These are phyloP conservation scores for Seiridium cupressi DNA, from an alignment of 2,329 filamentous ascomycete genomes.

Conservation along the genomic window DNA sequence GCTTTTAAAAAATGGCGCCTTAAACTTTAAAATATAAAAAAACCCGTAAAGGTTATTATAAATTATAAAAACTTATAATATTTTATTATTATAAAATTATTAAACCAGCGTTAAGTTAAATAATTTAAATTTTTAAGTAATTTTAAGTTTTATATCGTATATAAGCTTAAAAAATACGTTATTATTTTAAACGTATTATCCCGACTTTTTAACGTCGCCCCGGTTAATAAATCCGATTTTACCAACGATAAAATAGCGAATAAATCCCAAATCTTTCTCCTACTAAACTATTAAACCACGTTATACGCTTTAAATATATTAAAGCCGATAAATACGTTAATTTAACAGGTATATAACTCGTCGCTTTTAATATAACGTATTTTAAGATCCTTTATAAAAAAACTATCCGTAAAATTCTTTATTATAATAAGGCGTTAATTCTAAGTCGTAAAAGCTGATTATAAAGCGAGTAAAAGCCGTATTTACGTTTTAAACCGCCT, in stretches of 20 bases:
- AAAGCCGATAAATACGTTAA: no score
- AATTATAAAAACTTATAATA: slow-evolving; percentile 22
- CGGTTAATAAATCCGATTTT: background rate
- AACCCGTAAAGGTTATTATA: background rate
- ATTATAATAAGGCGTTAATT: no score
- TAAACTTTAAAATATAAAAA: slow-evolving; percentile 14
- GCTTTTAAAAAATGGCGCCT: slow-evolving; percentile 19
- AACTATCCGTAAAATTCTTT: no score
- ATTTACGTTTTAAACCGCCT: no score
- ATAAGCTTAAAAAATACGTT: slow-evolving; percentile 1
- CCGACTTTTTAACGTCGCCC: no score
- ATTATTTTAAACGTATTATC: background rate
- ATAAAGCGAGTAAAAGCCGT: no score
- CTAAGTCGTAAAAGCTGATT: no score
- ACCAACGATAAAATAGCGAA: background rate
- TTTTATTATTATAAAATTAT: slow-evolving; percentile 21
- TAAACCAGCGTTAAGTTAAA: slow-evolving; percentile 19
- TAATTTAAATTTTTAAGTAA: slow-evolving; percentile 18
- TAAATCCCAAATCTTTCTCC: background rate
- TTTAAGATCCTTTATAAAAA: no score
- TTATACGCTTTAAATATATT: no score
- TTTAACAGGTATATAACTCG: no score
- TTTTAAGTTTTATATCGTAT: slow-evolving; percentile 20
- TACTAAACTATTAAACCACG: background rate
- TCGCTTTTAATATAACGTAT: no score